Evolutionary conservation across 305 asterid species (phyloP).

Genomic region (Fraxinus sp.): DNA sequence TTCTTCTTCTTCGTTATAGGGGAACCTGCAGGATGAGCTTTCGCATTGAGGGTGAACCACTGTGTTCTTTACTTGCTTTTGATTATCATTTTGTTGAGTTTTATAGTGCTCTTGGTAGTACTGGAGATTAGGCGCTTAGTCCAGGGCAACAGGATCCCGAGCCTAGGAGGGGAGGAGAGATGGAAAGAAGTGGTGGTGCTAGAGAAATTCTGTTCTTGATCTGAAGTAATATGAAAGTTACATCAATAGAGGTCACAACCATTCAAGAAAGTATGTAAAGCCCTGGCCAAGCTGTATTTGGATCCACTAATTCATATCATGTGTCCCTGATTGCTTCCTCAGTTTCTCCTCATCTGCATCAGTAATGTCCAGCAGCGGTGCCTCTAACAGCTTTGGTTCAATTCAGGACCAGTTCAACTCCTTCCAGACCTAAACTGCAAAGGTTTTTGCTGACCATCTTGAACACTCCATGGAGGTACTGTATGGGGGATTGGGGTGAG

Average conservation of each 20-base stretch:
- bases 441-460: conserved; percentile 38
- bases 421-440: conserved; percentile 40
- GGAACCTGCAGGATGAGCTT: not conserved
- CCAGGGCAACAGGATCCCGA: conserved; percentile 69
- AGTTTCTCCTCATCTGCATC: conserved; percentile 40
- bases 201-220: conserved; percentile 87
- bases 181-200: conserved; percentile 99
- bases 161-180: conserved; percentile 91
- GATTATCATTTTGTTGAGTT: not conserved
- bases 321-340: conserved; percentile 48
- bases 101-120: not conserved
- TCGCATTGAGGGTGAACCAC: not conserved
- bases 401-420: conserved; percentile 46
- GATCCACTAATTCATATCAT: conserved; percentile 50
- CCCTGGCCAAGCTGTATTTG: conserved; percentile 75
- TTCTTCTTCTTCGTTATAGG: not conserved
- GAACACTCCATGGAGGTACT: not conserved
- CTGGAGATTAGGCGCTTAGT: not conserved
- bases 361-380: conserved; percentile 44
- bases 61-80: not conserved
- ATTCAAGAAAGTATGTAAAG: conserved; percentile 99
- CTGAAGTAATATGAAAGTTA: conserved; percentile 96
- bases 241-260: conserved; percentile 94
- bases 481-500: not conserved
- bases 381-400: conserved; percentile 45